A percentile compares a stretch with the other conserved stretches of the same genome.
phyloP scores from a whole-genome alignment of 83 land plant species.

The Picea engelmannii region DNA sequence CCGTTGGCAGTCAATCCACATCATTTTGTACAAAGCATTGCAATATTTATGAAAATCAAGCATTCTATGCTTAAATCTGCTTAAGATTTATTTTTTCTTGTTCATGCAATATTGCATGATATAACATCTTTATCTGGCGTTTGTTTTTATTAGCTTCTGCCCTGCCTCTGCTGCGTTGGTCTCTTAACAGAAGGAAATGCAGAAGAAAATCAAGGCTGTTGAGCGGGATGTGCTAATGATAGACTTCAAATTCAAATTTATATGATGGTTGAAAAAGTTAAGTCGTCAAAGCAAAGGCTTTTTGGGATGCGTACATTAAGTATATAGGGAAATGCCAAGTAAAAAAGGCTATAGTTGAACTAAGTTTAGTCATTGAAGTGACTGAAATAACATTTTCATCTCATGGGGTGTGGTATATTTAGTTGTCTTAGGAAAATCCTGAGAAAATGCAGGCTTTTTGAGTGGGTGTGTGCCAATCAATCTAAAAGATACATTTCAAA shows the following conservation, averaged over 20 bases:
- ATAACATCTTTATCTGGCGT: background rate
- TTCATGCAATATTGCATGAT: background rate
- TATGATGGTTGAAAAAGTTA: background rate
- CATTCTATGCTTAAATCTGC: background rate
- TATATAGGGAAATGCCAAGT: too few relatives aligned
- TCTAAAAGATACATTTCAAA: background rate
- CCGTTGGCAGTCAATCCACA: conserved; percentile 7
- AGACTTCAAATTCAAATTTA: background rate
- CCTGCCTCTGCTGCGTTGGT: background rate
- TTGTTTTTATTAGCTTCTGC: background rate
- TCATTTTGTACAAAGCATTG: conserved; percentile 5
- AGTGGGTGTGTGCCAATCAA: background rate
- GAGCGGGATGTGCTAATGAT: background rate
- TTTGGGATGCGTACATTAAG: too few relatives aligned
- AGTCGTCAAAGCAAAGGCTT: too few relatives aligned
- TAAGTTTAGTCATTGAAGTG: too few relatives aligned
- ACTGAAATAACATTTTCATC: too few relatives aligned
- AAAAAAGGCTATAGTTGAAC: too few relatives aligned
- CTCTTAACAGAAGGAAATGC: background rate
- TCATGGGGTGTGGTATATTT: too few relatives aligned
- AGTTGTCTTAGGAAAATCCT: too few relatives aligned
- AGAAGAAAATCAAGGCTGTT: background rate
- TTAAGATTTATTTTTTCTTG: background rate
- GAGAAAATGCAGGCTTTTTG: too few relatives aligned
- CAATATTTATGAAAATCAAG: background rate